Base-by-base conservation (phyloP, 1,284 basidiomycete genomes). In the Pseudomicrostroma phylloplanum region DNA sequence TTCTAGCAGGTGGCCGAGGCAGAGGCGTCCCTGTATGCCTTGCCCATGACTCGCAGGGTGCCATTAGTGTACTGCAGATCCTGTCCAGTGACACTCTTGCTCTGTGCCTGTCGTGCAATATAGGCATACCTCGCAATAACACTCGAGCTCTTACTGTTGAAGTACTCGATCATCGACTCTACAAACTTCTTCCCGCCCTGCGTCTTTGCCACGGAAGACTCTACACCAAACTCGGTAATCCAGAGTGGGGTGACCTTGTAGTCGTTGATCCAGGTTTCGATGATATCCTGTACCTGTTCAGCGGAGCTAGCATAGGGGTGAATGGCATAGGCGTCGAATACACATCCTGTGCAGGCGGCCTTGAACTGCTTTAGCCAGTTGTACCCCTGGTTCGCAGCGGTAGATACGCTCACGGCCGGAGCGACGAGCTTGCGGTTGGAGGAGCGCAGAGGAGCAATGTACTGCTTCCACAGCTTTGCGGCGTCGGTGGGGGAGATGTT, bases 291-390 rank as follows among this genome's bases (percentile, higher is more conserved):
- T 12, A 48, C 43, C 6, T 17, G 17, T 6, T 17, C 43, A n/a
- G 43, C 43, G 43, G 15, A 17, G 17, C 21, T 17, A 17, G 59
- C 59, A 60, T 61, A 61, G 2, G 59, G 59, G 41, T 59, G 59
- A 41, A 59, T 59, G 26, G 59, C 59, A 17, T 59, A 61, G 17
- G 59, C 59, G 55, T 61, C 59, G 36, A 61, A 59, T 58, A 25
- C 23, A 40, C 59, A 61, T 21, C 59, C 59, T 2, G 12, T 21
- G 54, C 59, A 61, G 25, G 59, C 59, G 6, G 21, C 57, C 6
- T 59, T 41, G 57, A 61, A 61, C 25, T 61, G 53, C 46, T 61
- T 54, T 6, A 61, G 30, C 59, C 59, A 61, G 6, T 30, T n/a
- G 6, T 51, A 39, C 41, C 59, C 59, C 40, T 59, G 55, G 13